phyloP scores from a whole-genome alignment of 257 asterid genomes.

The Petunia secreta region DNA sequence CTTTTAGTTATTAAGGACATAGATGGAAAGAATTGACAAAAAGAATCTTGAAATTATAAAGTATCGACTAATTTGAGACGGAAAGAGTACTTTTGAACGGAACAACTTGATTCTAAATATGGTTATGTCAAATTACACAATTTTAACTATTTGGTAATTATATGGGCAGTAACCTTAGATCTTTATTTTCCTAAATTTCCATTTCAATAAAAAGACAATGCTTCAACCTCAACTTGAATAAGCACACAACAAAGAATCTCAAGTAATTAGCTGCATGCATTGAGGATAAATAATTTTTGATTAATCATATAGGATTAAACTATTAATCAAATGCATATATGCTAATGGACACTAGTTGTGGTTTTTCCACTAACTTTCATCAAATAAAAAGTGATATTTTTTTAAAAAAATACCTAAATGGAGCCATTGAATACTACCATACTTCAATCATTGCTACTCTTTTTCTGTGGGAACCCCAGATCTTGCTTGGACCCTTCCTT shows the following conservation, averaged over 20 bases:
- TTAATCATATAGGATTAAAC: not conserved
- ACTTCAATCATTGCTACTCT: constrained; percentile 44
- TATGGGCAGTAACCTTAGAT: too few species aligned
- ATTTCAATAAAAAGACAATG: not conserved
- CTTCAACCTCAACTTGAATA: constrained; percentile 11
- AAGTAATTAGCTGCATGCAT: constrained; percentile 20
- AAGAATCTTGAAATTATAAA: too few species aligned
- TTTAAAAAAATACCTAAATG: constrained; percentile 24
- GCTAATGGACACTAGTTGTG: constrained; percentile 3
- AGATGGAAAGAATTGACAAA: too few species aligned
- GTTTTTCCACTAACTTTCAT: constrained; percentile 22
- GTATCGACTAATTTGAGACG: too few species aligned
- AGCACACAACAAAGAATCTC: not conserved
- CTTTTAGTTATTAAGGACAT: too few species aligned
- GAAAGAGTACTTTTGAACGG: too few species aligned
- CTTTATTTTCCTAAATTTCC: not conserved
- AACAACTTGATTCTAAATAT: too few species aligned
- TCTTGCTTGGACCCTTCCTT: constrained; percentile 38
- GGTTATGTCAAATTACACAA: too few species aligned
- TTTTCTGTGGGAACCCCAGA: constrained; percentile 37
- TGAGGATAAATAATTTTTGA: not conserved
- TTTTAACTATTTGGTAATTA: too few species aligned
- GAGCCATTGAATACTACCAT: constrained; percentile 26
- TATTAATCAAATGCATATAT: not conserved
- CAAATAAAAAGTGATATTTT: not conserved